Base-by-base conservation (phyloP, 1,284 basidiomycete species). In the Melanopsichium pennsylvanicum region DNA sequence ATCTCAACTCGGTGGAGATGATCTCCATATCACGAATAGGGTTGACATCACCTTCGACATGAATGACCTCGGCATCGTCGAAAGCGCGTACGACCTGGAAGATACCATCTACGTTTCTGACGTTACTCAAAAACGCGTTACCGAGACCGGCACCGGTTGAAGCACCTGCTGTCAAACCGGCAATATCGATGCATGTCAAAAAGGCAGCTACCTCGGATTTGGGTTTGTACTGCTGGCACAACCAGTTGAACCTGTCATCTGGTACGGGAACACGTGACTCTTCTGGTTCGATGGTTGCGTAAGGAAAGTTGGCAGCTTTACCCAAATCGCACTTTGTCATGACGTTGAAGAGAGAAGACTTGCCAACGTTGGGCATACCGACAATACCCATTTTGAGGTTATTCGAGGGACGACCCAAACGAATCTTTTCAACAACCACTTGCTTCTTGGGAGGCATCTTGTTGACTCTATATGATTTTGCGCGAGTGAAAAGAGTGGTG, bases 51-150 rank as follows among this genome's bases (percentile, higher is more conserved):
- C 96, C 96, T 83, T 98, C 96, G 75, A 98, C 96, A 83, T 99
- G 96, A 73, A 92, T 97, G 81, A 99, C 93, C 81, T 99, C 96
- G 31, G 93, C 90, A 78, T 99, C 96, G 81, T 97, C 95, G 81
- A 99, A 99, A 7, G 94, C 93, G 74, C 96, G 91, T 52, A 98
- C 89, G 67, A 97, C 89, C 83, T 98, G 96, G 86, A 98, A 98
- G 82, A 99, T 99, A 80, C 96, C 96, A 81, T 99, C 96, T 66
- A 98, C 96, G 21, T 95, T 91, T 59, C 96, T 90, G 43, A 99
- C 95, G 82, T 98, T 93, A 27, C 92, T 93, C 83, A 99, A 85
- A 86, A 99, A 99, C 36, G 93, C 89, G 82, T 99, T 99, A 40
- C 96, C 96, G 41, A 99, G 88, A 82, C 96, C 96, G 49, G 92